Evolutionary conservation across 768 basidiomycete genomes (phyloP).

Genomic region (Fomitopsis pulvina): DNA sequence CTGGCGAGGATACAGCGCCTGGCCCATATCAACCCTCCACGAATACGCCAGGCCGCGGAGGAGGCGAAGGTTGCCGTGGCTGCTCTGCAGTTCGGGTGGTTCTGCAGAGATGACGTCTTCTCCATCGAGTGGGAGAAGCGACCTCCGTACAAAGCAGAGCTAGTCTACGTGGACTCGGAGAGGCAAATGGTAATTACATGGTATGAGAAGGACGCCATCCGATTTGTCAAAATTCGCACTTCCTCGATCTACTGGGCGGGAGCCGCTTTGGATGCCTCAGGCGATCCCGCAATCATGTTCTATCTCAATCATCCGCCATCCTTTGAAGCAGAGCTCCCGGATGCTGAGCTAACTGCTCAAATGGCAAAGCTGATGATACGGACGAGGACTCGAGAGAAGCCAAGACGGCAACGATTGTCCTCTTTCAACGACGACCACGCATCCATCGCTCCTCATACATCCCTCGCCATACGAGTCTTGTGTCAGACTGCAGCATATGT

Average conservation of each 20-base stretch:
- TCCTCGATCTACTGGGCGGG: conserved; percentile 37
- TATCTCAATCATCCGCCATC: conserved; percentile 34
- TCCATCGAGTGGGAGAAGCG: conserved; percentile 54
- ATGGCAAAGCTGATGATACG: not conserved
- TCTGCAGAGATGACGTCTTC: conserved; percentile 48
- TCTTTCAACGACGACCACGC: conserved; percentile 32
- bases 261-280: conserved; percentile 23
- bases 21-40: conserved; percentile 38
- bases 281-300: conserved; percentile 32
- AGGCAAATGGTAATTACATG: conserved; percentile 39
- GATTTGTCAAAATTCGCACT: conserved; percentile 37
- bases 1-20: conserved; percentile 26
- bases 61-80: conserved; percentile 24
- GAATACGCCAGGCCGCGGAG: conserved; percentile 26
- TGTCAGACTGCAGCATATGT: conserved; percentile 32
- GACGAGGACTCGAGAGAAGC: not conserved
- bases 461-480: conserved; percentile 43
- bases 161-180: conserved; percentile 34
- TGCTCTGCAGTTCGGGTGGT: conserved; percentile 53
- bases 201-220: conserved; percentile 9
- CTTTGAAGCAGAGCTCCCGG: conserved; percentile 24
- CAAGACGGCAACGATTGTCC: conserved; percentile 31
- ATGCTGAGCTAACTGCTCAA: not conserved
- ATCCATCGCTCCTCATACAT: conserved; percentile 43
- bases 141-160: conserved; percentile 17